These are phyloP conservation scores for Tinospora cordifolia DNA, from an alignment of 164 flowering plant genomes.

Conservation along the genomic window DNA sequence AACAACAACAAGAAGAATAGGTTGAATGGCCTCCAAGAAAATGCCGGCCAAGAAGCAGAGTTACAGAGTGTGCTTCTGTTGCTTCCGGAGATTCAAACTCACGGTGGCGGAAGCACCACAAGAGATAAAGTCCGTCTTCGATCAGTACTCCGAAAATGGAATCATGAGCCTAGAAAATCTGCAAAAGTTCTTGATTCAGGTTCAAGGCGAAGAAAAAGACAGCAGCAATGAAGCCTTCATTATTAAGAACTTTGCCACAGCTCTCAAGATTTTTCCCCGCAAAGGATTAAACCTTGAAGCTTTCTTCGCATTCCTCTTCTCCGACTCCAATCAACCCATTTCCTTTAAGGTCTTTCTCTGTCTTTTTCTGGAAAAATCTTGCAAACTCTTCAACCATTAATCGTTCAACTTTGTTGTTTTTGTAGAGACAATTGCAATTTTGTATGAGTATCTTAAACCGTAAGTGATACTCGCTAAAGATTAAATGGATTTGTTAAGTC, in stretches of 20 bases:
- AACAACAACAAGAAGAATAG: no score
- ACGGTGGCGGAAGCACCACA: slow-evolving; percentile 52
- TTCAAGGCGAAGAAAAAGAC: slow-evolving; percentile 44
- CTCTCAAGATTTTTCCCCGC: neutral
- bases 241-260: slow-evolving; percentile 15
- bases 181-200: slow-evolving; percentile 50
- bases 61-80: slow-evolving; percentile 70
- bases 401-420: no score
- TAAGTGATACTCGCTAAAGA: no score
- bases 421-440: no score
- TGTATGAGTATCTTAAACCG: no score
- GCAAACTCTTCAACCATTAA: no score
- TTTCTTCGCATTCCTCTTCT: neutral
- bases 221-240: slow-evolving; percentile 45
- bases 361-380: no score
- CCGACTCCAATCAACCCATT: neutral
- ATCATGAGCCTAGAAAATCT: slow-evolving; percentile 50
- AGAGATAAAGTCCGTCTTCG: slow-evolving; percentile 51
- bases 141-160: slow-evolving; percentile 53
- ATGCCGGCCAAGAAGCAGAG: slow-evolving; percentile 32
- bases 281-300: neutral
- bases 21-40: no score
- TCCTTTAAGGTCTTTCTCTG: neutral
- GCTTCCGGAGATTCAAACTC: slow-evolving; percentile 52
- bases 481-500: no score